These are phyloP conservation scores for Syzygium oleosum DNA, from an alignment of 345 rosid genomes.

Conservation along the genomic window DNA sequence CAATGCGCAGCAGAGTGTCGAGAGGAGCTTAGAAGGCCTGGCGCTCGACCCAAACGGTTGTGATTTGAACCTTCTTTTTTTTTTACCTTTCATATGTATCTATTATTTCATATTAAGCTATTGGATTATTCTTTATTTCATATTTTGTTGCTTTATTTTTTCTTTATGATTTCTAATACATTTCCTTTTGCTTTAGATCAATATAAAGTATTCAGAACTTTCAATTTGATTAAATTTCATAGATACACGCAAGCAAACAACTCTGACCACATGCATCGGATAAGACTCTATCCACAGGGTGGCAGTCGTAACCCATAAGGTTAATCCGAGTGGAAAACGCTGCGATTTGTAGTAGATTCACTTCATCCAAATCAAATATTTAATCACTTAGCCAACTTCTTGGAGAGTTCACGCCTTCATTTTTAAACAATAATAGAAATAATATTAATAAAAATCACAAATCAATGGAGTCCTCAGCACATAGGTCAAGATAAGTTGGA, in stretches of 20 bases:
- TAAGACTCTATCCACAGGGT: background rate
- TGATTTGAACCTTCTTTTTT: too few species aligned
- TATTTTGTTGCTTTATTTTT: too few species aligned
- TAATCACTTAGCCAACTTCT: background rate
- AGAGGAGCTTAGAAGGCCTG: too few species aligned
- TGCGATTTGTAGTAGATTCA: background rate
- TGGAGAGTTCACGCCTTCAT: background rate
- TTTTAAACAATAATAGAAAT: background rate
- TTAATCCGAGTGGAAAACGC: background rate
- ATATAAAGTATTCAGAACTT: too few species aligned
- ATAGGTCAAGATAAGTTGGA: background rate
- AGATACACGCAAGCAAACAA: background rate
- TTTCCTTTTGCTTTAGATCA: too few species aligned
- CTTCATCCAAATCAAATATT: background rate
- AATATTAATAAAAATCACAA: background rate
- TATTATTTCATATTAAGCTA: too few species aligned
- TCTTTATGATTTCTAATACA: too few species aligned
- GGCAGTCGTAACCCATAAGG: background rate
- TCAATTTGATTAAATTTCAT: background rate
- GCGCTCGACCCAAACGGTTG: too few species aligned
- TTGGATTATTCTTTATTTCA: too few species aligned
- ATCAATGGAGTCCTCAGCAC: background rate
- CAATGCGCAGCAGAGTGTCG: too few species aligned
- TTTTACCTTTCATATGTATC: too few species aligned
- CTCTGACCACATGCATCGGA: fast-evolving